A percentile compares a stretch with the other conserved stretches of the same genome.
Conservation (phyloP, 2,329 filamentous ascomycete genomes). For the Exserohilum turcica region DNA sequence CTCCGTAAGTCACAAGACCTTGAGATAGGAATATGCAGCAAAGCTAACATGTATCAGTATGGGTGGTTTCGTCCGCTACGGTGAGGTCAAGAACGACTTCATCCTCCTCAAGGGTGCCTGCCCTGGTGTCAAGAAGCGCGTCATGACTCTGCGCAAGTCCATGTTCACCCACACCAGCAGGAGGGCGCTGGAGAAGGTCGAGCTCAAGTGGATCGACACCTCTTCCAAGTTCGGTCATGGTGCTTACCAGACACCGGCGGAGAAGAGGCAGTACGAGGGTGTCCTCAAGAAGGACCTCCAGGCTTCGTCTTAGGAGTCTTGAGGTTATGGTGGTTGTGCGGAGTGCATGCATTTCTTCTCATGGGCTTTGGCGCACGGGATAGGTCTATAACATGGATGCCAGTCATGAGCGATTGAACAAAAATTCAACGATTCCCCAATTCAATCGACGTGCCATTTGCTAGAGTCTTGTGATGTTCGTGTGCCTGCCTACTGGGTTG, state of each 20-base stretch:
- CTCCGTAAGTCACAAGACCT: conserved; percentile 75
- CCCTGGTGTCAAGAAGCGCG: conserved; percentile 98
- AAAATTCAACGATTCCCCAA: conserved; percentile 49
- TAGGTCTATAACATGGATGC: conserved; percentile 42
- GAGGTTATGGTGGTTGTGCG: conserved; percentile 30
- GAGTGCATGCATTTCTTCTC: conserved; percentile 42
- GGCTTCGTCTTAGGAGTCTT: conserved; percentile 56
- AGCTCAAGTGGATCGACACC: conserved; percentile 99
- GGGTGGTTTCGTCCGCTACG: conserved; percentile 99
- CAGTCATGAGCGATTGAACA: conserved; percentile 39
- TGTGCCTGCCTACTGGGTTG: background rate
- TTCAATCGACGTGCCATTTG: conserved; percentile 20
- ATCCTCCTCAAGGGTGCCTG: conserved; percentile 96
- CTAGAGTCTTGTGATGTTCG: background rate
- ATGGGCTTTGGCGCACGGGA: conserved; percentile 46
- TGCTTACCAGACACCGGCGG: conserved; percentile 96
- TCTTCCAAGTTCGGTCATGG: conserved; percentile 99
- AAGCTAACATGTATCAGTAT: conserved; percentile 66
- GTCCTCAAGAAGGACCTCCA: conserved; percentile 98
- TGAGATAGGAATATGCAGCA: background rate
- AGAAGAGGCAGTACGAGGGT: conserved; percentile 98
- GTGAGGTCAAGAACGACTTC: conserved; percentile 99
- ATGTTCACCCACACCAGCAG: conserved; percentile 97
- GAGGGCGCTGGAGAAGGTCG: conserved; percentile 97
- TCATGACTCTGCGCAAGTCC: conserved; percentile 98